These are phyloP conservation scores for Suillus subluteus DNA, from an alignment of 768 basidiomycete genomes.

Conservation along the genomic window DNA sequence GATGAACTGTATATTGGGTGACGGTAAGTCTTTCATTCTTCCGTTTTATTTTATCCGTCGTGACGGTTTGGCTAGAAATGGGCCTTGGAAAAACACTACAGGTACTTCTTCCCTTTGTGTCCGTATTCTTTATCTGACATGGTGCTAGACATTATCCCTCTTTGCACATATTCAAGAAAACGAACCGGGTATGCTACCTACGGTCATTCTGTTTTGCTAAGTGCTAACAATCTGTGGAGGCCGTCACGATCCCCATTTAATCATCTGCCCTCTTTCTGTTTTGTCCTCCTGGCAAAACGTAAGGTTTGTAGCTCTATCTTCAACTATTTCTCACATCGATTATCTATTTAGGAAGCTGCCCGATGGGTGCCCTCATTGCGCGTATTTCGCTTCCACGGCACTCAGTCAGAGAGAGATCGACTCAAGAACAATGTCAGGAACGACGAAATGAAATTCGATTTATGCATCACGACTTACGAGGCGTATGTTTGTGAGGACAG, in stretches of 20 bases:
- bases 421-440: constrained; percentile 48
- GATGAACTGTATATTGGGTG: constrained; percentile 74
- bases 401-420: constrained; percentile 54
- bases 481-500: constrained; percentile 55
- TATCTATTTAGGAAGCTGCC: constrained; percentile 45
- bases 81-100: constrained; percentile 70
- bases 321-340: neutral
- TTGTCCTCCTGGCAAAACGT: constrained; percentile 61
- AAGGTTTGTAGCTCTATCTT: constrained; percentile 13
- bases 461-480: constrained; percentile 75
- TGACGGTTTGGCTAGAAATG: constrained; percentile 44
- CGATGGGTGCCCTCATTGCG: constrained; percentile 58
- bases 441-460: constrained; percentile 40
- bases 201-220: neutral
- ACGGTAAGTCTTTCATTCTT: constrained; percentile 45
- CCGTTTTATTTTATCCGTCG: neutral
- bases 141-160: constrained; percentile 54
- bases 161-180: constrained; percentile 70
- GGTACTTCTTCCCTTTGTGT: constrained; percentile 28
- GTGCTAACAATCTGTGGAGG: constrained; percentile 26
- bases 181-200: constrained; percentile 39
- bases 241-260: constrained; percentile 60
- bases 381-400: constrained; percentile 65
- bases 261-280: constrained; percentile 75
- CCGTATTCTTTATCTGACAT: constrained; percentile 11